Evolutionary conservation across 495 filamentous ascomycete species (phyloP).

Genomic region (Aspergillus sclerotiicarbonarius): DNA sequence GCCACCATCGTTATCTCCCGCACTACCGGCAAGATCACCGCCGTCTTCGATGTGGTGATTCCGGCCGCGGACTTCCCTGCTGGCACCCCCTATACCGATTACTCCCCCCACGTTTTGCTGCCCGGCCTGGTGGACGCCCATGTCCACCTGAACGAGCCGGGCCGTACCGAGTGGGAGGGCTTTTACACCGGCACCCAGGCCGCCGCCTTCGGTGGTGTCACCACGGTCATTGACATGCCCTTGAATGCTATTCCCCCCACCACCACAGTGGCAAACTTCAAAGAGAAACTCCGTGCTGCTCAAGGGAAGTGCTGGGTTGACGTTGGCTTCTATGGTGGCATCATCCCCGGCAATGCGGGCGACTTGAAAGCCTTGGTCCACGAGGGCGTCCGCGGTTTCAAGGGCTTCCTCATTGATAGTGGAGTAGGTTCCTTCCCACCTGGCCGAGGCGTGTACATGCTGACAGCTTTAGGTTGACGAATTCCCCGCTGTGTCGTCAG

Average conservation of each 20-base stretch:
- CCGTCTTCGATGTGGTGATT: slow-evolving; percentile 70
- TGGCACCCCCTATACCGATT: slow-evolving; percentile 72
- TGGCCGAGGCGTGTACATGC: slow-evolving; percentile 8
- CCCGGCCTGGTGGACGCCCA: slow-evolving; percentile 96
- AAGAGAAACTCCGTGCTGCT: slow-evolving; percentile 83
- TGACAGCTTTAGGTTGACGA: slow-evolving; percentile 70
- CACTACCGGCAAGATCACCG: slow-evolving; percentile 78
- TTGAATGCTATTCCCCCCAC: slow-evolving; percentile 96
- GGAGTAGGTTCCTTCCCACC: slow-evolving; percentile 63
- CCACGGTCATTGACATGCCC: slow-evolving; percentile 98
- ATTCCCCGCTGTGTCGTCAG: slow-evolving; percentile 83
- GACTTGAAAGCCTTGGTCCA: slow-evolving; percentile 80
- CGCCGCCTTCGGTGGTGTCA: slow-evolving; percentile 93
- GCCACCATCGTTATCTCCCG: slow-evolving; percentile 79
- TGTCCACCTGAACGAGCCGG: slow-evolving; percentile 97
- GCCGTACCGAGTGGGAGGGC: slow-evolving; percentile 97
- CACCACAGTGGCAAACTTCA: slow-evolving; percentile 78
- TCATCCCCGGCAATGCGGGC: slow-evolving; percentile 83
- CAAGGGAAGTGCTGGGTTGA: slow-evolving; percentile 95
- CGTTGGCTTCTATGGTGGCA: slow-evolving; percentile 95
- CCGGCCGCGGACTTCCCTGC: slow-evolving; percentile 69
- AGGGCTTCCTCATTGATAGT: slow-evolving; percentile 96
- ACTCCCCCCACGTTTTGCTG: slow-evolving; percentile 82
- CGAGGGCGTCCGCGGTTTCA: slow-evolving; percentile 90
- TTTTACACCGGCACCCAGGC: slow-evolving; percentile 92